These are phyloP conservation scores for Apiotrichum gamsii DNA, from an alignment of 1,284 basidiomycete species.

Conservation along the genomic window DNA sequence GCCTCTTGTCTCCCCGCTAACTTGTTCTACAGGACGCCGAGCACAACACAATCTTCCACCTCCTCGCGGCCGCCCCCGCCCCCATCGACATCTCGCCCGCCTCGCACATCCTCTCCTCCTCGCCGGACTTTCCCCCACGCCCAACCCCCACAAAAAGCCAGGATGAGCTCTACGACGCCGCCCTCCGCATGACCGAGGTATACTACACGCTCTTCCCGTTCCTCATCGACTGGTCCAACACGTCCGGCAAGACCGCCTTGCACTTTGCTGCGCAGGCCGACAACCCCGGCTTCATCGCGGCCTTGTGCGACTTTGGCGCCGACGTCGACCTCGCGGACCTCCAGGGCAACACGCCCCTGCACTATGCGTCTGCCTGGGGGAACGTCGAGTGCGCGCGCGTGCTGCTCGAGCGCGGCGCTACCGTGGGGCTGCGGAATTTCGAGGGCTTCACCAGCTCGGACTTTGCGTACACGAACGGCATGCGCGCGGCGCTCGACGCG, in stretches of 20 bases:
- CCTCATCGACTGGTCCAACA: slow-evolving; percentile 83
- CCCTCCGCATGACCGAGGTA: slow-evolving; percentile 32
- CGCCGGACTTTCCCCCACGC: slow-evolving; percentile 24
- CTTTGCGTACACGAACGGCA: slow-evolving; percentile 69
- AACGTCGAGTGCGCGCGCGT: slow-evolving; percentile 66
- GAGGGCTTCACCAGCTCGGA: slow-evolving; percentile 86
- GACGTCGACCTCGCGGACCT: slow-evolving; percentile 82
- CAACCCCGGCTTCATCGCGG: slow-evolving; percentile 70
- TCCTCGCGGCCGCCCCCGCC: slow-evolving; percentile 69
- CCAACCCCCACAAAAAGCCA: slow-evolving; percentile 9
- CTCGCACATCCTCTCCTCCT: slow-evolving; percentile 23
- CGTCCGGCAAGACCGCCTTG: slow-evolving; percentile 78
- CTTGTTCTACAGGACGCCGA: slow-evolving; percentile 62
- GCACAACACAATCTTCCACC: slow-evolving; percentile 81
- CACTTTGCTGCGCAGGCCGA: slow-evolving; percentile 83
- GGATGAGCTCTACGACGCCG: slow-evolving; percentile 21
- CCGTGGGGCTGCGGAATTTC: slow-evolving; percentile 72
- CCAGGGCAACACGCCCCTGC: slow-evolving; percentile 83
- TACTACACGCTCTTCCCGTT: slow-evolving; percentile 52
- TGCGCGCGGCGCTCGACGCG: slow-evolving; percentile 26
- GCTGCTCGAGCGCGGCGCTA: slow-evolving; percentile 80
- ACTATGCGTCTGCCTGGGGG: slow-evolving; percentile 55
- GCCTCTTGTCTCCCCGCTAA: neutral
- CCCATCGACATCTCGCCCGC: slow-evolving; percentile 22
- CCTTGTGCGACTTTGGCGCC: slow-evolving; percentile 73